Conservation (phyloP, 129 eudicot species). For the Calendula officinalis region DNA sequence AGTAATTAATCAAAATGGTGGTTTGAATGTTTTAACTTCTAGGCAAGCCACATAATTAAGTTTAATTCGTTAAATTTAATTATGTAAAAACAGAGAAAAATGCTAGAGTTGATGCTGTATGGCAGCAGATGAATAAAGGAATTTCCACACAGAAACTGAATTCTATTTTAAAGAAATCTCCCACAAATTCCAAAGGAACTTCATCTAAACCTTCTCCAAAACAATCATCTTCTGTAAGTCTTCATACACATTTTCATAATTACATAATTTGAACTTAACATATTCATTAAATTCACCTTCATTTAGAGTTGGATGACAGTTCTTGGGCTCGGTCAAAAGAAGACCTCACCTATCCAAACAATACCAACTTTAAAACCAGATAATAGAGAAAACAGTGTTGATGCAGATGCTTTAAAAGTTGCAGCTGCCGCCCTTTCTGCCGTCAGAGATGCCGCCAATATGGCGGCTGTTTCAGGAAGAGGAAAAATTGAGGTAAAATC, state of each 20-base stretch:
- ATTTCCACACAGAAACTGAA: slow-evolving; percentile 68
- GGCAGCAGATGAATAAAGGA: slow-evolving; percentile 98
- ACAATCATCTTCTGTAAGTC: slow-evolving; percentile 47
- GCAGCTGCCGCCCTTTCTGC: slow-evolving; percentile 97
- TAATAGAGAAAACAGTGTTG: slow-evolving; percentile 35
- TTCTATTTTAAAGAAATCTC: slow-evolving; percentile 49
- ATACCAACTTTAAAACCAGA: slow-evolving; percentile 25
- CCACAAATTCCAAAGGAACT: slow-evolving; percentile 39
- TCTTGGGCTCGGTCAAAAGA: slow-evolving; percentile 74
- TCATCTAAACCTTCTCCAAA: slow-evolving; percentile 40
- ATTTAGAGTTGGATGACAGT: slow-evolving; percentile 81
- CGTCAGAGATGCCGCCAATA: slow-evolving; percentile 68
- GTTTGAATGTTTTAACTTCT: background rate
- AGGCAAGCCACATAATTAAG: background rate
- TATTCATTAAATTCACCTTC: slow-evolving; percentile 20
- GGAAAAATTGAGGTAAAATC: slow-evolving; percentile 79
- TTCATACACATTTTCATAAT: background rate
- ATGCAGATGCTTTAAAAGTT: slow-evolving; percentile 67
- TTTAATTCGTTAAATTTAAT: background rate
- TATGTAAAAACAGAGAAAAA: slow-evolving; percentile 51
- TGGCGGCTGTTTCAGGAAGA: slow-evolving; percentile 49
- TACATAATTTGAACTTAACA: background rate
- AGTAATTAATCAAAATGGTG: background rate
- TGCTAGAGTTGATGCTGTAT: slow-evolving; percentile 78
- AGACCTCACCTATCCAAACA: slow-evolving; percentile 26